phyloP scores from a whole-genome alignment of 2,329 filamentous ascomycete species.

The Orbilia oligospora region DNA sequence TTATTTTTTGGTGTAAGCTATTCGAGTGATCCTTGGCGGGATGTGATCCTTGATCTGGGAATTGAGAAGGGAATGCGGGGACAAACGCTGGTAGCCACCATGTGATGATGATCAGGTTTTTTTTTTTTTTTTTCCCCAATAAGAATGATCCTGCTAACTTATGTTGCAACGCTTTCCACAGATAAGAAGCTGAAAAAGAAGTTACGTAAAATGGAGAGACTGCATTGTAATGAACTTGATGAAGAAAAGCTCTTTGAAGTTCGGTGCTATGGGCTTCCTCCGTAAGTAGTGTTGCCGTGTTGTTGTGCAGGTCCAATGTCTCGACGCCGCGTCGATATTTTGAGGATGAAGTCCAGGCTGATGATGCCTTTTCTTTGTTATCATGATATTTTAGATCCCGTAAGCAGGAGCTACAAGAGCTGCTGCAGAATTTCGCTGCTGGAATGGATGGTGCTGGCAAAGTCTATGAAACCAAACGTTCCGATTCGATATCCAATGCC shows the following conservation, averaged over 20 bases:
- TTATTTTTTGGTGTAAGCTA: neutral
- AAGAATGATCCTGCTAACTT: conserved; percentile 23
- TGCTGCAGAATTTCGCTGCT: conserved; percentile 79
- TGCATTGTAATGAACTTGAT: conserved; percentile 76
- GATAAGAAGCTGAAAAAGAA: conserved; percentile 78
- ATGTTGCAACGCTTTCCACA: conserved; percentile 43
- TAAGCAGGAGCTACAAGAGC: conserved; percentile 81
- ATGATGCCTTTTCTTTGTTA: conserved; percentile 17
- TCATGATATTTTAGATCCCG: conserved; percentile 71
- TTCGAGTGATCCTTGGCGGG: conserved; percentile 33
- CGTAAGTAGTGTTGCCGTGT: conserved; percentile 61
- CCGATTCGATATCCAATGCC: conserved; percentile 66
- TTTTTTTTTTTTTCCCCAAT: neutral
- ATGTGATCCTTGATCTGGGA: conserved; percentile 33
- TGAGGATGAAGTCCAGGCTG: conserved; percentile 14
- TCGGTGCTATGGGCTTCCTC: conserved; percentile 79
- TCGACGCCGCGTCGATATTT: neutral
- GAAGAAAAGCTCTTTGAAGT: conserved; percentile 87
- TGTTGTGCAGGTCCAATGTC: neutral
- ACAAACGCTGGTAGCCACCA: conserved; percentile 34
- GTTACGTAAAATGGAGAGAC: conserved; percentile 78
- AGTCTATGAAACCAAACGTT: conserved; percentile 51
- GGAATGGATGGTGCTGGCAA: conserved; percentile 70
- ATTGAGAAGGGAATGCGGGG: conserved; percentile 29
- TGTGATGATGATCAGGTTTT: conserved; percentile 42